Evolutionary conservation across 768 basidiomycete species (phyloP), one percentile per base, ranked within the genome.

Genomic region (Termitomyces sp.): DNA sequence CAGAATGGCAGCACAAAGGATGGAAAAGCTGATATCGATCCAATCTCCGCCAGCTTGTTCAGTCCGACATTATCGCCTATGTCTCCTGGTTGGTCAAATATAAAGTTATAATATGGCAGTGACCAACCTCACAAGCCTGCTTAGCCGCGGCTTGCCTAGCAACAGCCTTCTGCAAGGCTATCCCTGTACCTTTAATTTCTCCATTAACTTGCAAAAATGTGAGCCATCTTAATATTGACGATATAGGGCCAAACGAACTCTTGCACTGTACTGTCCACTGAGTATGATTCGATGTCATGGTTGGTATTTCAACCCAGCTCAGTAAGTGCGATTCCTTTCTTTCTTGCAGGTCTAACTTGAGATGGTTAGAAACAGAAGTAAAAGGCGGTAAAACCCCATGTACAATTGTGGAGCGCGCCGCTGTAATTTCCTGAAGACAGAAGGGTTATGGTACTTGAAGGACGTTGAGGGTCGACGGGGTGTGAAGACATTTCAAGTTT

Each of bases 231-330:
- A 8, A 9, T 4, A 7, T 20, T n/a, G 14, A 43, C 28, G 9
- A 20, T 6, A 32, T 6, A 12, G 12, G 5, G 1, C 6, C 14
- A 43, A 43, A 58, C 61, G 3, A 16, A 64, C 65, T 57, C 60
- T 64, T 66, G 40, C 65, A 66, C 10, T 64, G 60, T 4, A 66
- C 63, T 26, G 61, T 64, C 65, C 65, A 66, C 38, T 53, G 54
- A 5, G 56, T 53, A 8, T 53, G 24, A 30, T 58, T 58, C 16
- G 56, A 59, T 9, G 45, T 35, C 24, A 51, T 24, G 7, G 54
- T 54, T 16, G 58, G 50, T 38, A 58, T 54, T 51, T 62, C 63
- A 35, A 53, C 61, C 65, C 65, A 66, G 35, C 65, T 66, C 44
- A 66, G 30, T 1, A 59, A 51, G 32, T 64, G 61, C 18, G 53